Evolutionary conservation across 257 asterid genomes (phyloP).

Genomic region (Buddleja alternifolia): DNA sequence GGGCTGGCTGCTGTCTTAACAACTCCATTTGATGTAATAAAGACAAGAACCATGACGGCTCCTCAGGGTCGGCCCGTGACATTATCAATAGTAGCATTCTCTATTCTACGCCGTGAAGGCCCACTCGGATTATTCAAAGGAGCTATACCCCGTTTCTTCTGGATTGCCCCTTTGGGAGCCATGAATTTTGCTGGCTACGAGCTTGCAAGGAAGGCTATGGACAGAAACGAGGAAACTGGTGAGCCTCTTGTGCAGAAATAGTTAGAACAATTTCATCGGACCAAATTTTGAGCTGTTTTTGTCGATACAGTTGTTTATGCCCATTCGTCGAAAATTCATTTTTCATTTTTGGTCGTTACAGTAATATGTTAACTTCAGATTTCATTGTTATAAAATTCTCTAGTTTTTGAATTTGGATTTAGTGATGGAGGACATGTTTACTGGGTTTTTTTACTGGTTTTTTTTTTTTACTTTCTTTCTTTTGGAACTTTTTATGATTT

Average conservation of each 20-base stretch:
- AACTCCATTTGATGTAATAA: conserved; percentile 94
- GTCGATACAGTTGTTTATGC: conserved; percentile 31
- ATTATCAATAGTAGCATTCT: conserved; percentile 61
- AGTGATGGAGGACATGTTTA: not conserved
- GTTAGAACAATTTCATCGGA: not conserved
- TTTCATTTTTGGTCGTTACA: not conserved
- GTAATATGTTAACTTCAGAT: not conserved
- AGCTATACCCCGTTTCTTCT: conserved; percentile 90
- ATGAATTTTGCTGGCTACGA: conserved; percentile 97
- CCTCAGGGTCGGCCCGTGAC: conserved; percentile 68
- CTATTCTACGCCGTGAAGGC: conserved; percentile 80
- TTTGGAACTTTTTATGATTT: not conserved
- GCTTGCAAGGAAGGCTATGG: conserved; percentile 90
- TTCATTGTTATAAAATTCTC: conserved; percentile 19
- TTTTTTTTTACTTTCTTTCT: no score
- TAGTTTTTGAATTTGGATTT: conserved; percentile 20
- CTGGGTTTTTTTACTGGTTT: no score
- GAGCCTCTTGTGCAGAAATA: conserved; percentile 49
- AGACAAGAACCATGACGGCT: conserved; percentile 92
- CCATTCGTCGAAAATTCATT: conserved; percentile 34
- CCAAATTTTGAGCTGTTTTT: conserved; percentile 11
- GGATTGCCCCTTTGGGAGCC: conserved; percentile 98
- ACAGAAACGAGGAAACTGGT: conserved; percentile 50
- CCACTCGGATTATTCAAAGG: conserved; percentile 90
- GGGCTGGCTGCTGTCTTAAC: conserved; percentile 88